phyloP scores from a whole-genome alignment of 2,329 filamentous ascomycete genomes.

The Amauroascus verrucosus region DNA sequence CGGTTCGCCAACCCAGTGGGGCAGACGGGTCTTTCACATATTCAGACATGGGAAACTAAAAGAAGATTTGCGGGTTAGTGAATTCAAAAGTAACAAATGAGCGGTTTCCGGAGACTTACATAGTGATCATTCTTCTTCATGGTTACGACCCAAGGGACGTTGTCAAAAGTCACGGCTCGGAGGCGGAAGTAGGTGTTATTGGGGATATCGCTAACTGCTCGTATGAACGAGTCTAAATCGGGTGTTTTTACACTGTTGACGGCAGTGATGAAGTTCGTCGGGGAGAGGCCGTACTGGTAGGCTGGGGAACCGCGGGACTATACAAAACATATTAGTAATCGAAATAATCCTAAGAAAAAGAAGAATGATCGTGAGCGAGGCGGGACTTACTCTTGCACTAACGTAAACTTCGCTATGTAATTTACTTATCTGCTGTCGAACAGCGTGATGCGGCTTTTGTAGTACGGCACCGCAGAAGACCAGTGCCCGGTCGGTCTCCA shows the following conservation, averaged over 20 bases:
- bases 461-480: conserved; percentile 92
- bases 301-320: conserved; percentile 66
- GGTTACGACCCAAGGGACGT: conserved; percentile 97
- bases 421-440: conserved; percentile 93
- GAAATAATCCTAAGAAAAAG: not conserved
- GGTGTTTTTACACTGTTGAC: conserved; percentile 83
- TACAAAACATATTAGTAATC: not conserved
- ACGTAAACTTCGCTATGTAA: conserved; percentile 96
- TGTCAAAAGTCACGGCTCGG: conserved; percentile 96
- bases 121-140: conserved; percentile 99
- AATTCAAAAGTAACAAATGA: not conserved
- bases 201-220: conserved; percentile 73
- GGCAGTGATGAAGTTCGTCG: conserved; percentile 94
- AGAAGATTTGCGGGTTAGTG: not conserved
- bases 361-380: not conserved
- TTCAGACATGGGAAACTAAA: conserved; percentile 54
- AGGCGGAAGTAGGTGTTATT: conserved; percentile 98
- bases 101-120: conserved; percentile 28
- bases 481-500: conserved; percentile 85
- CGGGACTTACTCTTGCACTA: conserved; percentile 53
- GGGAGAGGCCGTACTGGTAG: conserved; percentile 83
- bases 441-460: conserved; percentile 88
- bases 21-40: conserved; percentile 48
- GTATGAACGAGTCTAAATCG: conserved; percentile 69
- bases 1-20: conserved; percentile 47